Conservation (phyloP, 257 asterid species). For the Nicotiana attenuata region DNA sequence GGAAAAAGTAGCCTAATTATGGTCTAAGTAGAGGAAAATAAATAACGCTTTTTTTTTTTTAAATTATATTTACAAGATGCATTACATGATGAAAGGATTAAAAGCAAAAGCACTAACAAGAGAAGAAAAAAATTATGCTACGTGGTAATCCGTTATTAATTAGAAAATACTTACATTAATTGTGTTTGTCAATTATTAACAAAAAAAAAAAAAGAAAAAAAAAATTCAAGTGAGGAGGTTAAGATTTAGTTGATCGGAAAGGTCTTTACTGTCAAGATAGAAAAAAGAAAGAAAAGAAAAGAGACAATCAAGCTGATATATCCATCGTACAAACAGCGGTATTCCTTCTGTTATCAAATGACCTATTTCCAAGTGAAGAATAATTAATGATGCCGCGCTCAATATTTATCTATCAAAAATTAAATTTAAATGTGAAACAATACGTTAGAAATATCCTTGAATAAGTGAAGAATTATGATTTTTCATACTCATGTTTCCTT, state of each 20-base stretch:
- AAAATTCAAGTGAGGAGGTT: neutral
- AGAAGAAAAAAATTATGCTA: neutral
- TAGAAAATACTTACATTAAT: neutral
- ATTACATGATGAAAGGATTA: neutral
- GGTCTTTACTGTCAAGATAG: neutral
- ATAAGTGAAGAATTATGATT: too few relatives aligned
- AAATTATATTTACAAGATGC: neutral
- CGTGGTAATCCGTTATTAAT: neutral
- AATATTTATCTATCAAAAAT: too few relatives aligned
- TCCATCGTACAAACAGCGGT: too few relatives aligned
- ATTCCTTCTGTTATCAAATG: too few relatives aligned
- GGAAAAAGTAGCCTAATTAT: neutral
- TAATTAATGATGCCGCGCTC: too few relatives aligned
- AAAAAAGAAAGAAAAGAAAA: too few relatives aligned
- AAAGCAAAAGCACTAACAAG: neutral
- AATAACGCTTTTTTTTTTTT: neutral
- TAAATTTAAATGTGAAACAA: too few relatives aligned
- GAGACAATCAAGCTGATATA: too few relatives aligned
- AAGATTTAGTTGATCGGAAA: neutral
- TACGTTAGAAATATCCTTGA: too few relatives aligned
- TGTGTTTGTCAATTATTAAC: neutral
- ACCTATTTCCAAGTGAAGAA: too few relatives aligned
- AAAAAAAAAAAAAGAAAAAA: too few relatives aligned
- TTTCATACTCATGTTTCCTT: too few relatives aligned
- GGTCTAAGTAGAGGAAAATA: neutral